These are phyloP conservation scores for Coffea eugenioides DNA, from an alignment of 257 asterid species.

Conservation along the genomic window DNA sequence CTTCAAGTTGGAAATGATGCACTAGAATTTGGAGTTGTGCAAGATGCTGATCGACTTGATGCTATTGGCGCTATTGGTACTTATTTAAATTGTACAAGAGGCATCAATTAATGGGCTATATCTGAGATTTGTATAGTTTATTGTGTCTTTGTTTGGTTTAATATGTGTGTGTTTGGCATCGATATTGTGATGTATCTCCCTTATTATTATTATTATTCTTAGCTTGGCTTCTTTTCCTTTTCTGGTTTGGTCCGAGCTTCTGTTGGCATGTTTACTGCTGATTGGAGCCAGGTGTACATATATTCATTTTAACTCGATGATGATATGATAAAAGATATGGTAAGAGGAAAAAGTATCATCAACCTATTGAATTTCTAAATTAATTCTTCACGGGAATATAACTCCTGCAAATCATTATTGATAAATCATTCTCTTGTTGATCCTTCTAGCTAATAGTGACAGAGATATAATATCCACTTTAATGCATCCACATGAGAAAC, in stretches of 20 bases:
- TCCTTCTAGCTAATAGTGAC: neutral
- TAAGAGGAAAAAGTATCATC: neutral
- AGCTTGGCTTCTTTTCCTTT: neutral
- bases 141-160: neutral
- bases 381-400: neutral
- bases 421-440: neutral
- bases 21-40: conserved; percentile 85
- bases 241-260: neutral
- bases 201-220: too few relatives aligned
- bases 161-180: neutral
- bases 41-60: conserved; percentile 98
- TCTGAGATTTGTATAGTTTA: neutral
- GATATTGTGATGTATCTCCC: too few relatives aligned
- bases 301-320: neutral
- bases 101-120: neutral
- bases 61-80: conserved; percentile 96
- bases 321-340: neutral
- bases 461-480: neutral
- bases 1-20: conserved; percentile 29
- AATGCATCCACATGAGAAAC: neutral
- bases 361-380: neutral
- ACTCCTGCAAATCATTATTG: neutral
- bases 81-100: neutral
- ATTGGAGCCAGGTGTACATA: neutral
- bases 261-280: neutral